These are phyloP conservation scores for Lipomyces yamanashiensis DNA, from an alignment of 805 yeast species.

Conservation along the genomic window DNA sequence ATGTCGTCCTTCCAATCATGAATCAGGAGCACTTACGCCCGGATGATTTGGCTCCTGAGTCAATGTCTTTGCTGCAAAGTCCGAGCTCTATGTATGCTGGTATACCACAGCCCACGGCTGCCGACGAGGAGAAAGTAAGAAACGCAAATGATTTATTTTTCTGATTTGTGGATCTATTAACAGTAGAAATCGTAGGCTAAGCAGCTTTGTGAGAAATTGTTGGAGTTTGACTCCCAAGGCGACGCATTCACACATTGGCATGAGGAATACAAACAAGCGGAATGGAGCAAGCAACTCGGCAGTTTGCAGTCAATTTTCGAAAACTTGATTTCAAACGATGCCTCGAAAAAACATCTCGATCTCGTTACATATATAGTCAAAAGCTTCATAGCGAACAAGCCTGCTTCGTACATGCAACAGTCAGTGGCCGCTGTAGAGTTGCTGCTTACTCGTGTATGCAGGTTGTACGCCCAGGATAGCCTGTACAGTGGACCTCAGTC, in stretches of 20 bases:
- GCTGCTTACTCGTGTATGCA: not conserved
- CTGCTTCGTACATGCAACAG: not conserved
- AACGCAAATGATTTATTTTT: too few relatives aligned
- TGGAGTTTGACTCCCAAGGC: not conserved
- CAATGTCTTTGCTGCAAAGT: constrained; percentile 2
- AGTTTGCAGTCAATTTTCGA: not conserved
- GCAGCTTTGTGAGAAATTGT: not conserved
- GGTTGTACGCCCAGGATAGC: not conserved
- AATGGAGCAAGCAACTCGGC: not conserved
- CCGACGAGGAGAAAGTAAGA: not conserved
- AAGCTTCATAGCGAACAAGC: not conserved
- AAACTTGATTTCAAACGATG: not conserved
- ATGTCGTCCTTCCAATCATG: constrained; percentile 11
- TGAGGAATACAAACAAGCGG: not conserved
- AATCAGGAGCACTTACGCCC: not conserved
- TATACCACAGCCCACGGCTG: not conserved
- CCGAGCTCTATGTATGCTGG: not conserved
- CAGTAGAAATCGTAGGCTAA: not conserved
- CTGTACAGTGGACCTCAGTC: not conserved
- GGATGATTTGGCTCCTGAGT: not conserved
- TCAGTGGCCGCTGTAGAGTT: not conserved
- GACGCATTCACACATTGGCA: not conserved
- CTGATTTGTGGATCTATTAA: not conserved
- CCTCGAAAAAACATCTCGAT: not conserved
- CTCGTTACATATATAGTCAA: not conserved